Conservation (phyloP, 495 filamentous ascomycete species). For the Aspergillus panamensis region DNA sequence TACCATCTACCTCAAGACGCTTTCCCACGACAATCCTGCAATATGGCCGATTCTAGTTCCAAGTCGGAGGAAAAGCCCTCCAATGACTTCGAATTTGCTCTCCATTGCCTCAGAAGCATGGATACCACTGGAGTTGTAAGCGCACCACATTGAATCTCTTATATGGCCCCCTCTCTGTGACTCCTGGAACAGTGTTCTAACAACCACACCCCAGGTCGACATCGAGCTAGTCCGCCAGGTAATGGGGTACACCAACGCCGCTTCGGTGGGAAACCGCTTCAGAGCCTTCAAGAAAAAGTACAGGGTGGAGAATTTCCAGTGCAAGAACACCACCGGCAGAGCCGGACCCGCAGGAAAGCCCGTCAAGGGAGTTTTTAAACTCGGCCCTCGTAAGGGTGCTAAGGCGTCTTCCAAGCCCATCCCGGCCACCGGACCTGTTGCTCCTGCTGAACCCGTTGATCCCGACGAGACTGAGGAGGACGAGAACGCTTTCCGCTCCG, state of each 20-base stretch:
- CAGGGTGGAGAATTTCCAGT: conserved; percentile 21
- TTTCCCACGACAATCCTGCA: not conserved
- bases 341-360: not conserved
- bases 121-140: conserved; percentile 15
- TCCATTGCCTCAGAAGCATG: conserved; percentile 20
- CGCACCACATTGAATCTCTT: not conserved
- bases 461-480: not conserved
- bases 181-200: not conserved
- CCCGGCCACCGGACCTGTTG: not conserved
- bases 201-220: conserved; percentile 25
- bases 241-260: conserved; percentile 30
- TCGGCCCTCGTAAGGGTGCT: conserved; percentile 7
- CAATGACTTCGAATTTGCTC: conserved; percentile 17
- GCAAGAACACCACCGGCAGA: conserved; percentile 4
- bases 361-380: not conserved
- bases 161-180: not conserved
- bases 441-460: not conserved
- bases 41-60: not conserved
- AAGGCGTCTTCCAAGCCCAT: conserved; percentile 4
- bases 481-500: not conserved
- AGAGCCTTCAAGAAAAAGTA: conserved; percentile 28
- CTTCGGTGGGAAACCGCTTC: conserved; percentile 33
- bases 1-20: not conserved
- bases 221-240: conserved; percentile 22
- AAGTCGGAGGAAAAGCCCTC: conserved; percentile 7